Base-by-base conservation (phyloP, 306 rosid genomes). In the Quercus dentata region DNA sequence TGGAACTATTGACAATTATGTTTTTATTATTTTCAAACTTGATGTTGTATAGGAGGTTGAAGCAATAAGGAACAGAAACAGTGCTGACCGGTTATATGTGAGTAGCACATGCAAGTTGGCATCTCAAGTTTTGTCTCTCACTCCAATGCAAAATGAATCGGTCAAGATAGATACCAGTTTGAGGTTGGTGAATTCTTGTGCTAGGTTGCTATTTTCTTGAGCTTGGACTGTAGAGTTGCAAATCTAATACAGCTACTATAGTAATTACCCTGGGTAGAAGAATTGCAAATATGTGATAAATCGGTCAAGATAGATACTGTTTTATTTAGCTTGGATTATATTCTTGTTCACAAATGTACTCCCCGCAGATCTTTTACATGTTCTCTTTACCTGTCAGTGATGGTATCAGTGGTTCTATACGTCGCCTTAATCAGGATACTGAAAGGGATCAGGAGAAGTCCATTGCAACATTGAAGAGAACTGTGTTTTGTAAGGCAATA, bases 351-450 rank as follows among this genome's bases (percentile, higher is more conserved):
- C 54, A 41, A 23, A 28, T 38, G 21, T 76, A 19, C 69, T 61
- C 49, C 15, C 44, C 1, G 23, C 4, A 69, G 17, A 28, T 6
- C 18, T 28, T 30, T 61, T 46, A 2, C 23, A 12, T 13, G 17
- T 18, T 21, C 56, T 6, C 3, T 68, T 4, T 25, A 2, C 80
- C 17, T 21, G 3, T 65, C 82, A 84, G 88, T 73, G 86, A 74
- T 10, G 90, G 85, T 56, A 80, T 87, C 25, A 80, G 80, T 61
- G 89, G 91, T 5, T 20, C 20, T 52, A 21, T 84, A 21, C 15
- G 84, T 52, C 76, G 13, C 10, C 71, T 67, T 6, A 23, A 41
- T 9, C 74, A 81, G 35, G 5, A 59, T 18, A 35, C 69, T 10
- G 82, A 35, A 56, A 73, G 25, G 54, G 65, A 30, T 52, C n/a